These are phyloP conservation scores for Trichoderma endophyticum DNA, from an alignment of 2,329 filamentous ascomycete genomes.

Conservation along the genomic window DNA sequence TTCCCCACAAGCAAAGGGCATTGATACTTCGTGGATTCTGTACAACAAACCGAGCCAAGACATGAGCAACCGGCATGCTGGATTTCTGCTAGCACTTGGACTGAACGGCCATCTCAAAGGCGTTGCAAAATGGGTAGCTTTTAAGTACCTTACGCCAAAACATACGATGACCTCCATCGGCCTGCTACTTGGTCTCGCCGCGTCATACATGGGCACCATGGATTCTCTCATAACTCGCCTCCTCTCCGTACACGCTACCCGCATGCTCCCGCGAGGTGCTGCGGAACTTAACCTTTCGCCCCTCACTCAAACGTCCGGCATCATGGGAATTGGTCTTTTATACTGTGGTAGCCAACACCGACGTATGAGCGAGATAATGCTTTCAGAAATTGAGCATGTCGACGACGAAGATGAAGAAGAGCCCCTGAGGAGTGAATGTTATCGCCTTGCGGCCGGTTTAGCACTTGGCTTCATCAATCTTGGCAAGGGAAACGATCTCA, in stretches of 20 bases:
- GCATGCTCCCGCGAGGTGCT: conserved; percentile 87
- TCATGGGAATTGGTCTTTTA: conserved; percentile 93
- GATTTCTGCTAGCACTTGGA: conserved; percentile 85
- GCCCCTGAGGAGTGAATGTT: conserved; percentile 87
- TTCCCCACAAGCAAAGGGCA: conserved; percentile 83
- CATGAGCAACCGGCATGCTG: conserved; percentile 92
- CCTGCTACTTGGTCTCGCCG: conserved; percentile 84
- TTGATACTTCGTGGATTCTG: conserved; percentile 97
- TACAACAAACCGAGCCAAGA: conserved; percentile 91
- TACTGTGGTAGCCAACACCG: conserved; percentile 96
- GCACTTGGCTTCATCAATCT: conserved; percentile 93
- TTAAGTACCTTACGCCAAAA: conserved; percentile 98
- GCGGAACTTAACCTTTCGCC: conserved; percentile 92
- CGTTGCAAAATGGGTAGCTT: conserved; percentile 96
- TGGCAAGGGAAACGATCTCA: conserved; percentile 82
- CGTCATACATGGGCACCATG: conserved; percentile 95
- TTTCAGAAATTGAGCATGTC: conserved; percentile 90
- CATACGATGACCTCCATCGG: conserved; percentile 99
- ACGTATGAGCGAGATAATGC: conserved; percentile 98
- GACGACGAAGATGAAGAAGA: conserved; percentile 80
- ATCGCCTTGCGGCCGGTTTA: conserved; percentile 89
- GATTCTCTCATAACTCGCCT: conserved; percentile 91
- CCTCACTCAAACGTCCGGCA: conserved; percentile 88
- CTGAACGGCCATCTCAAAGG: conserved; percentile 92
- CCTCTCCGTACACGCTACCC: conserved; percentile 90